Conservation (phyloP, 495 filamentous ascomycete species). For the Daldinia decipiens region DNA sequence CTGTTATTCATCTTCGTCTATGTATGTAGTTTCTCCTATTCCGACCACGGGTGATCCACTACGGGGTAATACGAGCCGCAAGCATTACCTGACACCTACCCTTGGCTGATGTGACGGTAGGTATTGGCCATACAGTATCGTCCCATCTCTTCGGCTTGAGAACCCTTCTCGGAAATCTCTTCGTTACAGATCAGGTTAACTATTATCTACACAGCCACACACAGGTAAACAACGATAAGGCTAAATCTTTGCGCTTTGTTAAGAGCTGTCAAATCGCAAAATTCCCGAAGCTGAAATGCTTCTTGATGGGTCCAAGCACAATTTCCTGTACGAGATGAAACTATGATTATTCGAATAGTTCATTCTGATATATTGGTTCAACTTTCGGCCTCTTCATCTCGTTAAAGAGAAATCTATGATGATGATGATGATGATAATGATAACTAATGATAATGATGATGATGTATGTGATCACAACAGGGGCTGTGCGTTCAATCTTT, state of each 20-base stretch:
- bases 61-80: constrained; percentile 37
- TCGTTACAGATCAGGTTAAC: constrained; percentile 21
- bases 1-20: constrained; percentile 17
- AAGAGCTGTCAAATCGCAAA: background rate
- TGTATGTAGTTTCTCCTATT: constrained; percentile 27
- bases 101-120: constrained; percentile 40
- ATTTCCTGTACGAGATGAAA: constrained; percentile 30
- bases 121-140: constrained; percentile 27
- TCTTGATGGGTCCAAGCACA: constrained; percentile 11
- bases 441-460: constrained; percentile 6
- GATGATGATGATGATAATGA: constrained; percentile 11
- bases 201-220: background rate
- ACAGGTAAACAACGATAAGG: background rate
- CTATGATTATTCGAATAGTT: constrained; percentile 10
- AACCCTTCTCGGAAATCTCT: constrained; percentile 26
- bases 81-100: constrained; percentile 49
- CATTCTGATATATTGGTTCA: constrained; percentile 32
- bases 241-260: background rate
- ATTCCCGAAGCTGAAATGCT: background rate
- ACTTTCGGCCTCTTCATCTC: constrained; percentile 40
- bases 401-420: constrained; percentile 26
- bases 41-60: constrained; percentile 15
- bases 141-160: constrained; percentile 25
- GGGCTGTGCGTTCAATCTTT: constrained; percentile 31
- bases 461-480: constrained; percentile 19